Base-by-base conservation (phyloP, 805 yeast species). In the Candida easanensis region DNA sequence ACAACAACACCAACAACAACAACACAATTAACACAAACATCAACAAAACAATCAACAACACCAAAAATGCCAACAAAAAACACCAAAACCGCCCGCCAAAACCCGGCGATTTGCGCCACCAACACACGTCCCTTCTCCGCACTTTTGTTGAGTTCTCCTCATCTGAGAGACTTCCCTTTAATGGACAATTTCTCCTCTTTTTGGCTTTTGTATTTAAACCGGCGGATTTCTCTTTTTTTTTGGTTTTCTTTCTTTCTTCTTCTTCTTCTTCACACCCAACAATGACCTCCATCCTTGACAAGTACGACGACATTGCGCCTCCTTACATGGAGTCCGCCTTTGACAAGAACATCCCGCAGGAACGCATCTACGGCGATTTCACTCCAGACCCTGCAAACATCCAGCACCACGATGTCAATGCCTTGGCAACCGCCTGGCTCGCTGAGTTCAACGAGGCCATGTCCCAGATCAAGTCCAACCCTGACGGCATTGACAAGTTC, bases 351-450 rank as follows among this genome's bases (percentile, higher is more conserved):
- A 54, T 62, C 37, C 60, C 64, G 1, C 44, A 35, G 14, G 62
- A 55, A 19, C 50, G 55, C 18, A 46, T 62, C 33, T 61, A 61
- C 30, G 70, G 69, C 11, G 21, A 38, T 1, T 51, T 23, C n/a
- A 33, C 32, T 1, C 58, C 68, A 4, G 60, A 55, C 32, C 64
- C 66, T 0, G 53, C 49, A 7, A 52, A 59, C 27, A 49, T 61
- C 22, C 42, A 51, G 35, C 53, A 57, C 21, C 51, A 58, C 25
- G 61, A 60, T 27, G 44, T 57, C 19, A 51, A 39, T 26, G 44
- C 56, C 1, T 38, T 62, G 14, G 61, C 61, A 8, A 35, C 46
- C n/a, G 59, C 55, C 18, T 65, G 70, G 70, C 43, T 63, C 16
- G 36, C 52, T 1, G 55, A 55, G 33, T 64, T 65, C 50, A 63